A percentile compares a stretch with the other conserved stretches of the same genome.
Evolutionary conservation across 2,329 filamentous ascomycete species (phyloP).

Genomic region (Microsporum ferrugineum): DNA sequence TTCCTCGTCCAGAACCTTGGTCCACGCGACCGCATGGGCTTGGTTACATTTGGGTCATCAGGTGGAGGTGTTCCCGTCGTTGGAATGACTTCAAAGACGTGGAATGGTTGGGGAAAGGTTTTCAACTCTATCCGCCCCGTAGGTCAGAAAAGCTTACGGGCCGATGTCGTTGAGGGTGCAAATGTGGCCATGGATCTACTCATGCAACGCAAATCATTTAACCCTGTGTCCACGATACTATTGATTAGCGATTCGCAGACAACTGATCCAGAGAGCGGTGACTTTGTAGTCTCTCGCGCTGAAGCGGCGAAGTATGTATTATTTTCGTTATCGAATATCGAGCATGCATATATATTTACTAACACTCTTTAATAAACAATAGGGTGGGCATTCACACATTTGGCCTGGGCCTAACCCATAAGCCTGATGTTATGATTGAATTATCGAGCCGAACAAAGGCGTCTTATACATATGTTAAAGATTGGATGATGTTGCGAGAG

Average conservation of each 20-base stretch:
- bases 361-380: constrained; percentile 7
- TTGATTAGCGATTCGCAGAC: constrained; percentile 96
- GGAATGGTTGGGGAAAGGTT: constrained; percentile 81
- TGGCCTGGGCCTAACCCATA: constrained; percentile 89
- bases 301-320: constrained; percentile 81
- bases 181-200: constrained; percentile 97
- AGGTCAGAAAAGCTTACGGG: constrained; percentile 89
- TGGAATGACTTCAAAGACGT: constrained; percentile 94
- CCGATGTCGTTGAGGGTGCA: constrained; percentile 92
- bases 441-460: constrained; percentile 90
- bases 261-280: constrained; percentile 85
- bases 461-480: constrained; percentile 95
- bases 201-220: constrained; percentile 94
- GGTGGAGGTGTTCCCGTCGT: constrained; percentile 87
- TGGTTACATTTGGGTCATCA: constrained; percentile 93
- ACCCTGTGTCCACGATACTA: constrained; percentile 88
- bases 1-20: constrained; percentile 86
- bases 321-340: neutral
- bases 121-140: constrained; percentile 81
- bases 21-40: constrained; percentile 87
- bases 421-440: constrained; percentile 98
- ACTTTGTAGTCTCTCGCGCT: constrained; percentile 92
- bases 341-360: constrained; percentile 17
- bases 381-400: constrained; percentile 94
- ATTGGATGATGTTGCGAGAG: constrained; percentile 99